A percentile compares a stretch with the other conserved stretches of the same genome.
These are phyloP conservation scores for Blepharisma japonicum DNA, from an alignment of 73 alveolate genomes.

Conservation along the genomic window DNA sequence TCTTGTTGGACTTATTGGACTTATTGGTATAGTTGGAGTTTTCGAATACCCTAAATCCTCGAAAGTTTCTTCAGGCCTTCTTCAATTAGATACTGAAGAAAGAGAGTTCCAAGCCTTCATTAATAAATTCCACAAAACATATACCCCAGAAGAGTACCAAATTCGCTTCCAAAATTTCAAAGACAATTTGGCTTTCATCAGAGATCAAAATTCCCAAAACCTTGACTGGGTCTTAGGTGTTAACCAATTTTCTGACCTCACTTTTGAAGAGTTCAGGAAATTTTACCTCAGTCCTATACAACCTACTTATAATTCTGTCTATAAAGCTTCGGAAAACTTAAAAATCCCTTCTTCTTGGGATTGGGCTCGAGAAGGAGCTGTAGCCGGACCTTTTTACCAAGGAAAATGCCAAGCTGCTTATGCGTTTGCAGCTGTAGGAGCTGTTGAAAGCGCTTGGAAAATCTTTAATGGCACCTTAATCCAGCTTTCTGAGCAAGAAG, in stretches of 20 bases:
- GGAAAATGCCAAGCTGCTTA: conserved; percentile 81
- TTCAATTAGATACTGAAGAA: neutral
- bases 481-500: conserved; percentile 50
- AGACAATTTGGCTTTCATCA: conserved; percentile 18
- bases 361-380: conserved; percentile 65
- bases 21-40: too few relatives aligned
- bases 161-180: neutral
- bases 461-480: conserved; percentile 13
- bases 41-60: too few relatives aligned
- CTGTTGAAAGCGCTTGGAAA: conserved; percentile 57
- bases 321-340: neutral
- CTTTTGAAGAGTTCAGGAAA: conserved; percentile 38
- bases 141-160: neutral
- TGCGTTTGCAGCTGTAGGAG: conserved; percentile 80
- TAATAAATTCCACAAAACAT: neutral
- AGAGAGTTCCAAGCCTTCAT: neutral
- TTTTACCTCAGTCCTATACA: neutral
- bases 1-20: too few relatives aligned
- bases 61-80: too few relatives aligned
- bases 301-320: neutral
- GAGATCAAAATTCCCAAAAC: neutral
- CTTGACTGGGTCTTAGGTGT: conserved; percentile 24
- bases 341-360: conserved; percentile 51
- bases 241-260: conserved; percentile 51
- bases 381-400: conserved; percentile 63